Base-by-base conservation (phyloP, 352 stramenopile genomes). In the Phytophthora rubi region DNA sequence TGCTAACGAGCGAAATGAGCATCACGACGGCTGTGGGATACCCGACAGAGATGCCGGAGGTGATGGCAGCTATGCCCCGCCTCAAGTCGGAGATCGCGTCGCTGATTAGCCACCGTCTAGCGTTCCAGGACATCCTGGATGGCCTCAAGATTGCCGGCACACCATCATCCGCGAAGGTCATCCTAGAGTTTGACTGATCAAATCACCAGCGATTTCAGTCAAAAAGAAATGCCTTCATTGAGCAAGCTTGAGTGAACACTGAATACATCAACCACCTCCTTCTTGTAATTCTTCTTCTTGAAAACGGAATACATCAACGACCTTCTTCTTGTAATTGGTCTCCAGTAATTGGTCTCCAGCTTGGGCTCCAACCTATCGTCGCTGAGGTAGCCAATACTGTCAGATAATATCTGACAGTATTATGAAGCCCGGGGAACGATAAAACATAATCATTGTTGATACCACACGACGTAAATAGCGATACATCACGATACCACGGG, bases 1-100 rank as follows among this genome's bases (percentile, higher is more conserved):
- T 75, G 68, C 68, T 75, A 16, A 75, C 68, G 21, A 75, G 68
- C 49, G 68, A 75, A 33, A 75, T 75, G 68, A 75, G 62, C 39
- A 75, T 75, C 52, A 75, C 68, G 16, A 75, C 56, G 21, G 68
- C 55, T 16, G 55, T 70, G 18, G 68, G 68, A 0, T 75, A 75
- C 33, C 68, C 68, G n/a, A 75, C 62, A 2, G 68, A 75, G 52
- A 75, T 71, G 62, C 28, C 68, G 21, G 62, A 71, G 13, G 62
- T 71, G 42, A 68, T 71, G 62, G 56, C 21, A 23, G 62, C 68
- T 37, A 75, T 71, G 68, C 68, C 68, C 18, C 62, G 62, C 16
- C 62, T 75, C 5, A 53, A 71, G 21, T 9, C 62, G 13, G 52
- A 75, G 28, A 75, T 75, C 13, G 39, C 42, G 16, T 75, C 68